Evolutionary conservation across 352 stramenopile genomes (phyloP).

Genomic region (Globisporangium mamillatum): DNA sequence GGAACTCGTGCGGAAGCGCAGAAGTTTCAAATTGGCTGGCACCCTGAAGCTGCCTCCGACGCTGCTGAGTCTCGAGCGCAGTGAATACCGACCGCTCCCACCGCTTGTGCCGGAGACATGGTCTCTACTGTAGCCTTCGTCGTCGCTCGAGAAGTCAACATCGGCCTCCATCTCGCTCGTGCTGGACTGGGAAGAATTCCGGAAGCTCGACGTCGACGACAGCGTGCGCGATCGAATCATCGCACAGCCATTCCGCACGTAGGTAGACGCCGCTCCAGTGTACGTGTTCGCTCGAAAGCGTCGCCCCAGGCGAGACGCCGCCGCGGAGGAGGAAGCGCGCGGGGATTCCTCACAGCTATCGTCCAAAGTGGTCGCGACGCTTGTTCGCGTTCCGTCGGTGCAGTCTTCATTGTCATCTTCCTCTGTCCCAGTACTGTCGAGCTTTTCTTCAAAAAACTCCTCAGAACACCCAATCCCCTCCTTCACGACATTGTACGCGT

Average conservation of each 20-base stretch:
- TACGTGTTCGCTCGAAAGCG: slow-evolving; percentile 16
- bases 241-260: slow-evolving; percentile 17
- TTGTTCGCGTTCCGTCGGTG: slow-evolving; percentile 12
- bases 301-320: not conserved
- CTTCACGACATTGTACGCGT: not conserved
- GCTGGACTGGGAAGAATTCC: not conserved
- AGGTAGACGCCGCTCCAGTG: slow-evolving; percentile 5
- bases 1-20: slow-evolving; percentile 50
- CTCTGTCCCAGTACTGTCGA: not conserved
- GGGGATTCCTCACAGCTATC: slow-evolving; percentile 16
- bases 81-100: slow-evolving; percentile 2
- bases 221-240: slow-evolving; percentile 20
- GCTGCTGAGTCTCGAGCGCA: slow-evolving; percentile 22
- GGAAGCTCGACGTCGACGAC: slow-evolving; percentile 14
- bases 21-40: slow-evolving; percentile 29
- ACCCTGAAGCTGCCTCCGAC: slow-evolving; percentile 26
- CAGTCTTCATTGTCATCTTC: slow-evolving; percentile 10
- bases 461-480: not conserved
- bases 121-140: slow-evolving; percentile 40
- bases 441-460: slow-evolving; percentile 14
- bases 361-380: slow-evolving; percentile 15
- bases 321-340: not conserved
- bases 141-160: slow-evolving; percentile 60
- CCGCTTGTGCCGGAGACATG: slow-evolving; percentile 20
- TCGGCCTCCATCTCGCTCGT: slow-evolving; percentile 24